Evolutionary conservation across 2,329 filamentous ascomycete species (phyloP).

Genomic region (Microcyclospora pomicola): DNA sequence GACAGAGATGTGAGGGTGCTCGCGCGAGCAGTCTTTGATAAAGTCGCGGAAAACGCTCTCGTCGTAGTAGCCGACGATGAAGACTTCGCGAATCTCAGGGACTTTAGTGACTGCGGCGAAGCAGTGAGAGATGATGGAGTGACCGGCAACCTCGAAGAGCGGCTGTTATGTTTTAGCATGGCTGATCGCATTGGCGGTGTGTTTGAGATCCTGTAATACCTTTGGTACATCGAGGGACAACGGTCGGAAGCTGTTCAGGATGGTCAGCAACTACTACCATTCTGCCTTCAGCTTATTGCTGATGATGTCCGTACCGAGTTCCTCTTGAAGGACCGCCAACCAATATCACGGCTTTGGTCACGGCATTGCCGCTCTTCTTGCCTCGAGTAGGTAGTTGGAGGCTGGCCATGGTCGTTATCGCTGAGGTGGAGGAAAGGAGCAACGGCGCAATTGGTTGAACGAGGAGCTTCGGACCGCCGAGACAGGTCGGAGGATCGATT

Average conservation of each 20-base stretch:
- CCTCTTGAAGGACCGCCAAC: conserved; percentile 91
- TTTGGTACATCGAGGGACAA: conserved; percentile 84
- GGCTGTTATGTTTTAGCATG: conserved; percentile 41
- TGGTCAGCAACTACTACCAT: too few relatives aligned
- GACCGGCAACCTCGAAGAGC: conserved; percentile 94
- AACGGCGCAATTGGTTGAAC: neutral
- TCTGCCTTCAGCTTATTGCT: too few relatives aligned
- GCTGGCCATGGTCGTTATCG: conserved; percentile 9
- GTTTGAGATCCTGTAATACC: conserved; percentile 37
- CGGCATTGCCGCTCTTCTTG: conserved; percentile 31
- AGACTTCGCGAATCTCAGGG: conserved; percentile 85
- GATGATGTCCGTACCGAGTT: conserved; percentile 65
- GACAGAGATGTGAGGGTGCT: conserved; percentile 78
- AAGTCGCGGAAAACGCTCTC: conserved; percentile 95
- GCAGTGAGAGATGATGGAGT: conserved; percentile 97
- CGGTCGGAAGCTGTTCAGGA: neutral
- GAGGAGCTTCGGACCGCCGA: neutral
- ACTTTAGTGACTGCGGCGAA: conserved; percentile 83
- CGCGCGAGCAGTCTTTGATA: conserved; percentile 76
- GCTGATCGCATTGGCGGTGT: neutral
- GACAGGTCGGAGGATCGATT: too few relatives aligned
- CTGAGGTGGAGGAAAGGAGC: neutral
- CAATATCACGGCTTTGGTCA: conserved; percentile 89
- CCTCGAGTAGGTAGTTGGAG: conserved; percentile 20
- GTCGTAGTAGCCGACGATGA: conserved; percentile 98